These are phyloP conservation scores for Lactifluus piperatus DNA, from an alignment of 768 basidiomycete species.

Conservation along the genomic window DNA sequence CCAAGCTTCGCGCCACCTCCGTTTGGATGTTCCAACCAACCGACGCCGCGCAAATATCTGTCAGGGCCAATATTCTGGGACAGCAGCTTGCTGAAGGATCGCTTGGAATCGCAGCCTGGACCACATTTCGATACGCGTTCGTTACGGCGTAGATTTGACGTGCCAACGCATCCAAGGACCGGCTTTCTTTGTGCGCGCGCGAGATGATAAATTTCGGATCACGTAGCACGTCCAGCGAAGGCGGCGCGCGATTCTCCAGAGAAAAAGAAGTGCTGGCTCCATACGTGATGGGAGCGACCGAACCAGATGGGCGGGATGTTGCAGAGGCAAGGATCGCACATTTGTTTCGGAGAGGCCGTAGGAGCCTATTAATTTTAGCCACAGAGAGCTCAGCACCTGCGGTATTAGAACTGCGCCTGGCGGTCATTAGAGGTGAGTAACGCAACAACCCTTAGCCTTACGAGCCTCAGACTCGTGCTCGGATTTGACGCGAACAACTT, in stretches of 20 bases:
- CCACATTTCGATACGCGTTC: slow-evolving; percentile 47
- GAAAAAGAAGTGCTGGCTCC: background rate
- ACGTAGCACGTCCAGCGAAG: slow-evolving; percentile 33
- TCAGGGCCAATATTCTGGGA: slow-evolving; percentile 30
- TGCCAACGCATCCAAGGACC: slow-evolving; percentile 34
- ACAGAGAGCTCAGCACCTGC: slow-evolving; percentile 27
- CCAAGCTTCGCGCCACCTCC: slow-evolving; percentile 18
- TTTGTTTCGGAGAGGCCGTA: slow-evolving; percentile 42
- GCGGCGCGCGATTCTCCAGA: slow-evolving; percentile 10
- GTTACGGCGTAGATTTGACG: slow-evolving; percentile 43
- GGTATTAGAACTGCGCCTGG: background rate
- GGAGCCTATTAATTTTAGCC: slow-evolving; percentile 36
- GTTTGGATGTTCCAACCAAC: slow-evolving; percentile 40
- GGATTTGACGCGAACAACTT: no score
- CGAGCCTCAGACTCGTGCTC: background rate
- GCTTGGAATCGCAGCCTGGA: slow-evolving; percentile 29
- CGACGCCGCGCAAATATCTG: slow-evolving; percentile 38
- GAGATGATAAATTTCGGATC: slow-evolving; percentile 29
- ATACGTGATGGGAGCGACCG: slow-evolving; percentile 20
- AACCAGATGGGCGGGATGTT: slow-evolving; percentile 19
- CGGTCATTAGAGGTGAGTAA: background rate
- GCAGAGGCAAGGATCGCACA: slow-evolving; percentile 32
- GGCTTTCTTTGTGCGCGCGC: slow-evolving; percentile 30
- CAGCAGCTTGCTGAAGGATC: background rate
- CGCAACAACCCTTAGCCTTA: no score